Conservation (phyloP, 306 rosid species). For the Dryas octopetala region DNA sequence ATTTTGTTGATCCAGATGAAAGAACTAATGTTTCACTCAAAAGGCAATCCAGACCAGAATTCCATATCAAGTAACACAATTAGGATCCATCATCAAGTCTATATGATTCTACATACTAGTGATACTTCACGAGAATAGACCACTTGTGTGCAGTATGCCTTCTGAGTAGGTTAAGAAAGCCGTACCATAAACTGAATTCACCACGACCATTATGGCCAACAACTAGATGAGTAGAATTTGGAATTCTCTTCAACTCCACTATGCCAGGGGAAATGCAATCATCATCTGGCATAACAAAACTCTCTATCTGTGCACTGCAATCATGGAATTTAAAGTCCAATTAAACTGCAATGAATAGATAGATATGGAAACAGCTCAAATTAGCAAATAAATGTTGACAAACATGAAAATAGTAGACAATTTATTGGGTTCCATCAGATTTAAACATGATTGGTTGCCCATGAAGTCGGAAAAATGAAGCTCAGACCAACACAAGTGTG, state of each 20-base stretch:
- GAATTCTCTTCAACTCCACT: conserved; percentile 75
- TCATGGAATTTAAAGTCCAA: conserved; percentile 27
- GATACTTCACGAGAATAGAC: neutral
- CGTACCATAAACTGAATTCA: conserved; percentile 87
- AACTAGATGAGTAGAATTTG: conserved; percentile 60
- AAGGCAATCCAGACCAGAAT: neutral
- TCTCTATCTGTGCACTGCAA: conserved; percentile 60
- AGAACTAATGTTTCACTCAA: neutral
- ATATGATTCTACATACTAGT: neutral
- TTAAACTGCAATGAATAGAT: conserved; percentile 10
- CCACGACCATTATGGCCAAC: conserved; percentile 63
- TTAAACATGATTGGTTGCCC: neutral
- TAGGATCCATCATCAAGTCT: neutral
- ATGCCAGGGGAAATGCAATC: conserved; percentile 63
- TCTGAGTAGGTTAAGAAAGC: conserved; percentile 8
- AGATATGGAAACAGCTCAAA: neutral
- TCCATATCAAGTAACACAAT: neutral
- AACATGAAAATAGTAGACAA: neutral
- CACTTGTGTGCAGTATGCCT: neutral
- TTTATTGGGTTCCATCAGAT: neutral
- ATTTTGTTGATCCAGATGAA: neutral
- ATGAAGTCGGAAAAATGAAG: neutral
- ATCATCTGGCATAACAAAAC: conserved; percentile 47
- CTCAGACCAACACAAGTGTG: neutral
- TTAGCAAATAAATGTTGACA: neutral